phyloP scores from a whole-genome alignment of 2,329 filamentous ascomycete genomes.

The Hymenoscyphus repandus region DNA sequence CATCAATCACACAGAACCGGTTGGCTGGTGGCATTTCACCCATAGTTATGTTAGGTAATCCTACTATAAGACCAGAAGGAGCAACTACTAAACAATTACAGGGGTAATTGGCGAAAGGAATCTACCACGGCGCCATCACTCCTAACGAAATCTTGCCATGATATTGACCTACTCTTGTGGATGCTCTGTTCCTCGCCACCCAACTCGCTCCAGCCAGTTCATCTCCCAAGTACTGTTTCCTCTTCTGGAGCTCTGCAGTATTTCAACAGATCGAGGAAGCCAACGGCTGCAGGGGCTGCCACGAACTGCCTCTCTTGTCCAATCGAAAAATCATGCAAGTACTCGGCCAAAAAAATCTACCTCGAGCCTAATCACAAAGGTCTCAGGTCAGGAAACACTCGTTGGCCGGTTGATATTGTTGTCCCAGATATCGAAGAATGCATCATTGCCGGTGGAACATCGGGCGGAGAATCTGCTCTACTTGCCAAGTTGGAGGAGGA shows the following conservation, averaged over 20 bases:
- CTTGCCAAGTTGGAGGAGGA: constrained; percentile 40
- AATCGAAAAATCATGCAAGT: constrained; percentile 70
- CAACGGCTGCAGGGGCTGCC: constrained; percentile 63
- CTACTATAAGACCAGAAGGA: background rate
- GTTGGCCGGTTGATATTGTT: constrained; percentile 87
- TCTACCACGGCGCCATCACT: constrained; percentile 73
- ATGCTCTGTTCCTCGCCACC: constrained; percentile 63
- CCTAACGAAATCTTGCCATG: constrained; percentile 93
- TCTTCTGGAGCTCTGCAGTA: constrained; percentile 74
- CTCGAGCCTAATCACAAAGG: constrained; percentile 45
- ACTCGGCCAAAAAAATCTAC: constrained; percentile 73
- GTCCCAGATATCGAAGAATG: constrained; percentile 86
- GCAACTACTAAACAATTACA: constrained; percentile 22
- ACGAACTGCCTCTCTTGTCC: constrained; percentile 86
- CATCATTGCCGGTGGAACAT: constrained; percentile 38
- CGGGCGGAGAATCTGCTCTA: constrained; percentile 44
- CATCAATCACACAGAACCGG: constrained; percentile 86
- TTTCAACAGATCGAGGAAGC: constrained; percentile 74
- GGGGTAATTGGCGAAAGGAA: constrained; percentile 88
- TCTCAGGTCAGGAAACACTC: constrained; percentile 58
- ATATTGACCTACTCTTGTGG: constrained; percentile 92
- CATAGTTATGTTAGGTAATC: constrained; percentile 74
- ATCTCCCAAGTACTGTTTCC: constrained; percentile 70
- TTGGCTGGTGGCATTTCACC: constrained; percentile 94
- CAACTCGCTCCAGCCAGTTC: constrained; percentile 42